These are phyloP conservation scores for Curvularia sp. DNA, from an alignment of 2,329 filamentous ascomycete species.

Conservation along the genomic window DNA sequence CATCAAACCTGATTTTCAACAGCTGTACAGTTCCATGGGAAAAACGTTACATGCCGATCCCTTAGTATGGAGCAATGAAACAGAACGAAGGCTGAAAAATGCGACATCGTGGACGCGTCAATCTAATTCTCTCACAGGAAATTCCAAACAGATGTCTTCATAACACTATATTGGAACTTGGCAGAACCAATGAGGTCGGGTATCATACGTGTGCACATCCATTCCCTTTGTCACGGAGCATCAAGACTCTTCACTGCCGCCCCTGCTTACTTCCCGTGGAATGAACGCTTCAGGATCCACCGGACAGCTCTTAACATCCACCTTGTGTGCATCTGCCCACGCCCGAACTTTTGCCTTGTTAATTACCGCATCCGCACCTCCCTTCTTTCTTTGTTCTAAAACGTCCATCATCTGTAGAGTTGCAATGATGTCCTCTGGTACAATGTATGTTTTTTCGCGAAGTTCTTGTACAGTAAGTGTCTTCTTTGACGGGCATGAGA, in stretches of 20 bases:
- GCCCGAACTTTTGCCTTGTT: slow-evolving; percentile 66
- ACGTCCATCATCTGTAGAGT: slow-evolving; percentile 83
- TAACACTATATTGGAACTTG: not conserved
- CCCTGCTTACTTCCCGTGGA: slow-evolving; percentile 58
- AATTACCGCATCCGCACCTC: slow-evolving; percentile 58
- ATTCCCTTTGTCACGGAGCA: not conserved
- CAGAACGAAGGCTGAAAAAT: not conserved
- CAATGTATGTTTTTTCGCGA: slow-evolving; percentile 81
- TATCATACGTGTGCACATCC: slow-evolving; percentile 2
- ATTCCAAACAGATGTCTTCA: not conserved
- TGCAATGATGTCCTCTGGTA: slow-evolving; percentile 80
- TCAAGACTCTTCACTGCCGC: slow-evolving; percentile 35
- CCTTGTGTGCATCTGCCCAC: slow-evolving; percentile 70
- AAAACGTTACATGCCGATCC: not conserved
- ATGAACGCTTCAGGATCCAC: slow-evolving; percentile 80
- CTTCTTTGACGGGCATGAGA: slow-evolving; percentile 56
- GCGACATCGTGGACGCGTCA: not conserved
- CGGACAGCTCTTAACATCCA: slow-evolving; percentile 65
- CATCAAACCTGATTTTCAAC: not conserved
- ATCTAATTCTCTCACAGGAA: not conserved
- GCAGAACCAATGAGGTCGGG: slow-evolving; percentile 2
- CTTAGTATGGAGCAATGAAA: not conserved
- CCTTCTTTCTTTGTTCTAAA: slow-evolving; percentile 63
- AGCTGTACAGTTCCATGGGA: no score
- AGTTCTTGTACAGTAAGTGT: slow-evolving; percentile 73